These are phyloP conservation scores for Phialophora verrucosa DNA, from an alignment of 2,329 filamentous ascomycete species.

Conservation along the genomic window DNA sequence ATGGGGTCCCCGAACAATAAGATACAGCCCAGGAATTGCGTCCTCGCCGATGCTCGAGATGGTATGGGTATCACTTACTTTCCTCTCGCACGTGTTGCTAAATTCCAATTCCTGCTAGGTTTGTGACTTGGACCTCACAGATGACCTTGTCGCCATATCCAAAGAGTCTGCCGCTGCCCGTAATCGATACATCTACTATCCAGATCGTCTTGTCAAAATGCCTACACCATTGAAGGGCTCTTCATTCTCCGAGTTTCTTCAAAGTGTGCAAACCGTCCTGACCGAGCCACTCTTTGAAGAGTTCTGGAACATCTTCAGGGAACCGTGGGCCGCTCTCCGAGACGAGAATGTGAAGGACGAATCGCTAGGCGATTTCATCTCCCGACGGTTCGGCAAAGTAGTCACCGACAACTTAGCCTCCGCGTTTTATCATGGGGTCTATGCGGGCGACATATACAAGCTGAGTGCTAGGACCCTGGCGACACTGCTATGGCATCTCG, in stretches of 20 bases:
- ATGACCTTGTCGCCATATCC: slow-evolving; percentile 62
- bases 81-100: slow-evolving; percentile 4
- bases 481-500: slow-evolving; percentile 57
- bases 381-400: slow-evolving; percentile 59
- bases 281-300: slow-evolving; percentile 64
- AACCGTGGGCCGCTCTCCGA: slow-evolving; percentile 38
- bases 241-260: slow-evolving; percentile 41
- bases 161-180: slow-evolving; percentile 58
- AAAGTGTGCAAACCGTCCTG: slow-evolving; percentile 47
- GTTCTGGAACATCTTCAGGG: slow-evolving; percentile 44
- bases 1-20: slow-evolving; percentile 78
- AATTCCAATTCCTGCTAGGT: slow-evolving; percentile 53
- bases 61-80: slow-evolving; percentile 55
- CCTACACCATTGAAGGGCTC: slow-evolving; percentile 51
- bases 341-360: slow-evolving; percentile 62
- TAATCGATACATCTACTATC: slow-evolving; percentile 86
- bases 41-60: slow-evolving; percentile 72
- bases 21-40: slow-evolving; percentile 59
- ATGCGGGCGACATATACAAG: slow-evolving; percentile 83
- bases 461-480: slow-evolving; percentile 74
- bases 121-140: slow-evolving; percentile 60
- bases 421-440: slow-evolving; percentile 82
- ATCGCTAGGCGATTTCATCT: slow-evolving; percentile 72
- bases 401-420: slow-evolving; percentile 76
- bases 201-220: slow-evolving; percentile 74